These are phyloP conservation scores for Candida broadrunensis DNA, from an alignment of 805 yeast species.

Conservation along the genomic window DNA sequence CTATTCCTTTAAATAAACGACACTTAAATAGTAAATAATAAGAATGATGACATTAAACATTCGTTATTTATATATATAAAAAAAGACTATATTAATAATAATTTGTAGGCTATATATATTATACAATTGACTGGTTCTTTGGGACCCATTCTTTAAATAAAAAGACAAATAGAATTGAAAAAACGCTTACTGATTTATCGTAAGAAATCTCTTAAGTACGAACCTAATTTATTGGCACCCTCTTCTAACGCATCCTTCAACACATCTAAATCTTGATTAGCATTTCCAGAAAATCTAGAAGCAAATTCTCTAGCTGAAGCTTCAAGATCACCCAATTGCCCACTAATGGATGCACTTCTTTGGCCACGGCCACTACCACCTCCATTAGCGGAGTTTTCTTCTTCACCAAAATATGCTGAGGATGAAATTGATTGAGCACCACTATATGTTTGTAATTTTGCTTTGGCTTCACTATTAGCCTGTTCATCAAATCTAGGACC, in stretches of 20 bases:
- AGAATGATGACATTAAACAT: too few species aligned
- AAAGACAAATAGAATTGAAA: too few species aligned
- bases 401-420: conserved; percentile 87
- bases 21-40: too few species aligned
- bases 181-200: conserved; percentile 33
- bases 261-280: conserved; percentile 86
- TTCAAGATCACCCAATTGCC: conserved; percentile 49
- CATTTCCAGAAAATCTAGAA: conserved; percentile 64
- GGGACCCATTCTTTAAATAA: too few species aligned
- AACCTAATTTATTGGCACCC: conserved; percentile 88
- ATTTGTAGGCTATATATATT: too few species aligned
- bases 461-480: conserved; percentile 74
- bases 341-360: conserved; percentile 17
- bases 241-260: conserved; percentile 89
- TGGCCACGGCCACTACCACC: conserved; percentile 19
- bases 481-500: conserved; percentile 72
- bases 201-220: conserved; percentile 81
- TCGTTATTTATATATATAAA: too few species aligned
- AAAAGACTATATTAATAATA: too few species aligned
- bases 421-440: conserved; percentile 93
- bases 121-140: too few species aligned
- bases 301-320: conserved; percentile 60
- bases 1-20: too few species aligned
- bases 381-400: conserved; percentile 41
- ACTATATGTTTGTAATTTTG: conserved; percentile 75